Evolutionary conservation across 2,329 filamentous ascomycete species (phyloP), one percentile per base, ranked within the genome.

Genomic region (Cordyceps javanica): DNA sequence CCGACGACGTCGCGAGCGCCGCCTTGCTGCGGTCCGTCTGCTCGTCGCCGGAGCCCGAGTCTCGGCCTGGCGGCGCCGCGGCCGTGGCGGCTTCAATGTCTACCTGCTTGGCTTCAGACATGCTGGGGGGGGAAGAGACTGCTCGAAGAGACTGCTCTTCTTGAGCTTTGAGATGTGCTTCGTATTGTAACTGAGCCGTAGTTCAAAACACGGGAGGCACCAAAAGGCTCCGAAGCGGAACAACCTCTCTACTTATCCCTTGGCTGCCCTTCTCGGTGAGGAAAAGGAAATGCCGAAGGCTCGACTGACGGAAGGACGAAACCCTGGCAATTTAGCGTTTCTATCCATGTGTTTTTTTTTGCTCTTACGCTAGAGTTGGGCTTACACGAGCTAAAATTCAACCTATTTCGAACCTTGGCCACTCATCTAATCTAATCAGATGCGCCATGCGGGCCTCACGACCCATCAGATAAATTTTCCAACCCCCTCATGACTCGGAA

Each of bases 1-100:
- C 63, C 32, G 62, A 57, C 42, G 61, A 62, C 30, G 59, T 45
- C 9, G 60, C 62, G 42, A 63, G 62, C 46, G 62, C 44, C 16
- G 59, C 23, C 11, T 60, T 51, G 42, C 54, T 55, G n/a, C 11
- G 11, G 50, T 25, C 49, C 49, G 36, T n/a, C 23, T 19, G 25
- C 19, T 50, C 46, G 19, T 36, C 30, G 46, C 32, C 48, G 32
- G 48, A 50, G 19, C 48, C 48, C 25, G 48, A 50, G 23, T 25
- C 23, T 7, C 45, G 45, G 26, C 26, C 45, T n/a, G n/a, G n/a
- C 28, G 23, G 16, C 9, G 45, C 16, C 10, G 19, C 10, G 13
- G 32, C 19, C 5, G 32, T 34, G 21, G 48, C 34, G 14, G 34
- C 48, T 23, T 51, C 48, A 51, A 51, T 39, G 34, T 51, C 48